These are phyloP conservation scores for Puya raimondii DNA, from an alignment of 176 grass and related monocot species.

Conservation along the genomic window DNA sequence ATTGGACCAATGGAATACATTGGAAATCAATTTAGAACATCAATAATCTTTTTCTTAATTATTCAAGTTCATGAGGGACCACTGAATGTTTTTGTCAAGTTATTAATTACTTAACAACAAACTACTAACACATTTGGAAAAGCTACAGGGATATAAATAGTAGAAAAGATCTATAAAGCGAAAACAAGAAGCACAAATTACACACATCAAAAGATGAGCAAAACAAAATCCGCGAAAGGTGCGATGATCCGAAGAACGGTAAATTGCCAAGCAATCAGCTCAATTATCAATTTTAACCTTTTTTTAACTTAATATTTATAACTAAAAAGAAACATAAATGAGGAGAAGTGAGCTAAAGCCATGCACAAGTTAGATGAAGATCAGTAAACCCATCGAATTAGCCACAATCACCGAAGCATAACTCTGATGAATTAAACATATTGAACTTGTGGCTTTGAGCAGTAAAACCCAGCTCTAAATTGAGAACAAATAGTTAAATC, in stretches of 20 bases:
- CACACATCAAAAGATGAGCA: not conserved
- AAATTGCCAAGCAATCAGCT: not conserved
- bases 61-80: not conserved
- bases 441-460: not conserved
- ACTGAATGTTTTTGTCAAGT: not conserved
- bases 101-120: not conserved
- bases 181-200: not conserved
- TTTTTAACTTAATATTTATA: too few relatives aligned
- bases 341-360: too few relatives aligned
- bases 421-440: not conserved
- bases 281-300: not conserved
- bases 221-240: not conserved
- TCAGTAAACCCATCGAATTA: too few relatives aligned
- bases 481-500: constrained; percentile 3
- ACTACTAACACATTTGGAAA: not conserved
- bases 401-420: not conserved
- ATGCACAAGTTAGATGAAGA: too few relatives aligned
- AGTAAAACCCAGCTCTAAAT: not conserved
- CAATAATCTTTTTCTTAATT: too few relatives aligned
- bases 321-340: too few relatives aligned
- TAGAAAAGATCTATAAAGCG: not conserved
- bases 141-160: not conserved
- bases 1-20: too few relatives aligned
- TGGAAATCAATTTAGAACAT: too few relatives aligned
- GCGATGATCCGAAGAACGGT: not conserved